Conservation (phyloP, 768 basidiomycete species). For the Lactarius psammicola region DNA sequence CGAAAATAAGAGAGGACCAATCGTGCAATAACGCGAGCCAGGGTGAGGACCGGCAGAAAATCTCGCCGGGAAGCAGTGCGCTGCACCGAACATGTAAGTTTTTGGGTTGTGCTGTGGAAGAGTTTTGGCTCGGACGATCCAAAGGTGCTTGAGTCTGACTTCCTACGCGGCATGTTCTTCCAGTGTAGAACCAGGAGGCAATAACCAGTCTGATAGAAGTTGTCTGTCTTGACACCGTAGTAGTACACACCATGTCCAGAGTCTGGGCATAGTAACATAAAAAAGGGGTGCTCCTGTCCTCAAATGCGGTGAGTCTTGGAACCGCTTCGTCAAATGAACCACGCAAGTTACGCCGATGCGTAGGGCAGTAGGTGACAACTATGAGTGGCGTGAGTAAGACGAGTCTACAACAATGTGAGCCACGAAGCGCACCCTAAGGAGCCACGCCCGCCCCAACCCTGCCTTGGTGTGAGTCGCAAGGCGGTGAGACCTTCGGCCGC, state of each 20-base stretch:
- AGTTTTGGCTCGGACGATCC: background rate
- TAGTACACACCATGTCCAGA: constrained; percentile 5
- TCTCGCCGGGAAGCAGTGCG: no score
- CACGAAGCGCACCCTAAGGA: constrained; percentile 59
- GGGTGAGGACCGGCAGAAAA: no score
- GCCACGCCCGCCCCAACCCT: constrained; percentile 86
- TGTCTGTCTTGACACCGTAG: constrained; percentile 1
- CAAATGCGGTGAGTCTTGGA: background rate
- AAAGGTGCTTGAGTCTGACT: background rate
- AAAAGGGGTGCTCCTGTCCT: background rate
- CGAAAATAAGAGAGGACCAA: no score
- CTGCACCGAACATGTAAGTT: no score
- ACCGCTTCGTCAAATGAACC: background rate
- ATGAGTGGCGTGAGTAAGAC: background rate
- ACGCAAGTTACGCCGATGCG: background rate
- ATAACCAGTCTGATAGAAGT: background rate
- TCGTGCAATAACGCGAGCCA: no score
- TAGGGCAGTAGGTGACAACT: constrained; percentile 28
- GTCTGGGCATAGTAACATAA: background rate
- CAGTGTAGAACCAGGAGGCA: background rate
- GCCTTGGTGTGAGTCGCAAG: constrained; percentile 63
- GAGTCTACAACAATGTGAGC: background rate
- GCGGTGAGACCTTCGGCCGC: constrained; percentile 41
- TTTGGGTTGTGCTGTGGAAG: background rate
- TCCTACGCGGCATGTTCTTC: background rate